Conservation (phyloP, 2,329 filamentous ascomycete species). For the Geosmithia flava region DNA sequence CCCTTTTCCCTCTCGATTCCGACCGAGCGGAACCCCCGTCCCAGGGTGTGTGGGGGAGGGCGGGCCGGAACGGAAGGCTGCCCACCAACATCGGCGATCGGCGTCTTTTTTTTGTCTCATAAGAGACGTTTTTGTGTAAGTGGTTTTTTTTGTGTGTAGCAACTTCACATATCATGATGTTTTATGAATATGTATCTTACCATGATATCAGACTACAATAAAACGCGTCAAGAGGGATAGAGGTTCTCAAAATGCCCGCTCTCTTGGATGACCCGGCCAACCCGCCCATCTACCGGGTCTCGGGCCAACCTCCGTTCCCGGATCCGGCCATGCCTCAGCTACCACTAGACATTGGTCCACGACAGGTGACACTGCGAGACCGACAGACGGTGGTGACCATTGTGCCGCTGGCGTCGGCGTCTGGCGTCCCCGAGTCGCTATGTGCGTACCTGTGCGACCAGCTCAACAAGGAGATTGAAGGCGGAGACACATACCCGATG, state of each 20-base stretch:
- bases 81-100: not conserved
- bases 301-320: conserved; percentile 54
- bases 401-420: conserved; percentile 66
- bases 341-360: conserved; percentile 56
- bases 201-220: too few relatives aligned
- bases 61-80: not conserved
- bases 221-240: too few relatives aligned
- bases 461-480: conserved; percentile 82
- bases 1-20: not conserved
- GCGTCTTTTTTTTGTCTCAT: not conserved
- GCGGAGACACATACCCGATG: conserved; percentile 88
- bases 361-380: conserved; percentile 72
- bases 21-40: not conserved
- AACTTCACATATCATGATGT: too few relatives aligned
- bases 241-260: conserved; percentile 67
- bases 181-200: too few relatives aligned
- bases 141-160: too few relatives aligned
- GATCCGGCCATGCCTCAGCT: conserved; percentile 46
- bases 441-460: conserved; percentile 70
- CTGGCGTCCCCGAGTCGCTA: conserved; percentile 64
- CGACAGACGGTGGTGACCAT: conserved; percentile 74
- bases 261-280: conserved; percentile 66
- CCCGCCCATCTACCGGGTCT: conserved; percentile 57
- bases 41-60: not conserved
- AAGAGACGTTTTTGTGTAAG: not conserved